Evolutionary conservation across 108 stramenopile species (phyloP).

Genomic region (Epipyxis sp.): DNA sequence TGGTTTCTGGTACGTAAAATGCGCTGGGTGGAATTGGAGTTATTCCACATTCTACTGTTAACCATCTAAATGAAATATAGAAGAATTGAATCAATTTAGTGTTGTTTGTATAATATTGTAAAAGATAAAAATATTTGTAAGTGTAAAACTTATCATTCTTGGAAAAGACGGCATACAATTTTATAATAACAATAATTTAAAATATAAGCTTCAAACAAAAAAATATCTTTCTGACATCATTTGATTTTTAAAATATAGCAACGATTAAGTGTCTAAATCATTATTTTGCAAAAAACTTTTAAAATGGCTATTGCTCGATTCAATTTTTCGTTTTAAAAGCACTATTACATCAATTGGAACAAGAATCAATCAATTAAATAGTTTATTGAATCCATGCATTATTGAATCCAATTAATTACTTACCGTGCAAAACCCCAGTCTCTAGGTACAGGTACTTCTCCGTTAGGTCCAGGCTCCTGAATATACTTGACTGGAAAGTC

Average conservation of each 20-base stretch:
- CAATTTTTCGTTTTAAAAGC: no score
- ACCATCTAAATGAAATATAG: slow-evolving; percentile 80
- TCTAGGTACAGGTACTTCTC: neutral
- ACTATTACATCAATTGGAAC: no score
- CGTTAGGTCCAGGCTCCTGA: slow-evolving; percentile 30
- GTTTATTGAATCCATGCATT: no score
- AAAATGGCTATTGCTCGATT: no score
- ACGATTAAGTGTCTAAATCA: no score
- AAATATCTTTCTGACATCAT: no score
- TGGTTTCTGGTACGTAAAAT: slow-evolving; percentile 69
- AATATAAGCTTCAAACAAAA: no score
- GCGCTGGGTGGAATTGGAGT: slow-evolving; percentile 90
- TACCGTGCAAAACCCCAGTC: slow-evolving; percentile 34
- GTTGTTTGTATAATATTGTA: slow-evolving; percentile 55
- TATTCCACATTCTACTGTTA: slow-evolving; percentile 80
- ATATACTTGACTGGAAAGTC: slow-evolving; percentile 57
- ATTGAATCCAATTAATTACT: no score
- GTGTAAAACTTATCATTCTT: slow-evolving; percentile 37
- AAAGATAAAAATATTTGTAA: slow-evolving; percentile 44
- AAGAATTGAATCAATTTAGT: no score
- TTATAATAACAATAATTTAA: no score
- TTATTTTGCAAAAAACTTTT: no score
- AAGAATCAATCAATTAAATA: slow-evolving; percentile 12
- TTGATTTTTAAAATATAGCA: no score
- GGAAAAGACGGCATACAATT: slow-evolving; percentile 54